phyloP scores from a whole-genome alignment of 2,329 filamentous ascomycete genomes.

The Emergomyces africanus region DNA sequence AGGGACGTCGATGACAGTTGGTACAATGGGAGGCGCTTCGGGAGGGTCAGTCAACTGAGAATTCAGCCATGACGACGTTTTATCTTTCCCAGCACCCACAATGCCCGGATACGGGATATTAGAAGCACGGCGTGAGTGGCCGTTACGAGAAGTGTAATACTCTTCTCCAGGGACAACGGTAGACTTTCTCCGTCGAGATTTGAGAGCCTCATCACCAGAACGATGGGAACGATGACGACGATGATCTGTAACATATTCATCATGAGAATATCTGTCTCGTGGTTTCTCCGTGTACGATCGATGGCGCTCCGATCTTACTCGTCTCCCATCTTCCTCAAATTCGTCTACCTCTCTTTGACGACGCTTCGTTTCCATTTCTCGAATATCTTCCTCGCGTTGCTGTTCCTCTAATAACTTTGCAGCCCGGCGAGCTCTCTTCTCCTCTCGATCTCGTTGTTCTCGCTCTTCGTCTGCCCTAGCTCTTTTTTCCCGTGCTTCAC shows the following conservation, averaged over 20 bases:
- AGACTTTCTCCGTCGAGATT: conserved; percentile 25
- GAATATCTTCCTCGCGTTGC: conserved; percentile 21
- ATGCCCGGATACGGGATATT: conserved; percentile 17
- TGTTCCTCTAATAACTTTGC: conserved; percentile 29
- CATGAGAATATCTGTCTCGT: conserved; percentile 15
- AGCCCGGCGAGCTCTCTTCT: conserved; percentile 46
- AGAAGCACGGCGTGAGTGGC: conserved; percentile 11
- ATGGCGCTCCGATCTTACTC: conserved; percentile 19
- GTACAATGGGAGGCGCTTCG: conserved; percentile 33
- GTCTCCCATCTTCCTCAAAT: conserved; percentile 7
- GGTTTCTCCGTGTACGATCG: conserved; percentile 19
- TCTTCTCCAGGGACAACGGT: conserved; percentile 20
- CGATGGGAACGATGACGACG: conserved; percentile 21
- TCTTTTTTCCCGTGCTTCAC: conserved; percentile 25
- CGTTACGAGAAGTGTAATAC: conserved; percentile 20
- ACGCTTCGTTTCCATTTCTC: conserved; percentile 22
- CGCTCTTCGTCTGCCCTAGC: conserved; percentile 37
- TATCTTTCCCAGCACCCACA: conserved; percentile 30
- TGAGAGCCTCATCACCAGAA: conserved; percentile 19
- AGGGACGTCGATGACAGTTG: conserved; percentile 33
- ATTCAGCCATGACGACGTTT: conserved; percentile 39
- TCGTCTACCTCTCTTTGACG: conserved; percentile 20
- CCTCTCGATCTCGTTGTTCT: conserved; percentile 42
- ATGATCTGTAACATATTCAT: conserved; percentile 18
- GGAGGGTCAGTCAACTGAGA: conserved; percentile 36